phyloP scores from a whole-genome alignment of 768 basidiomycete genomes.

The Sporobolomyces pararoseus region DNA sequence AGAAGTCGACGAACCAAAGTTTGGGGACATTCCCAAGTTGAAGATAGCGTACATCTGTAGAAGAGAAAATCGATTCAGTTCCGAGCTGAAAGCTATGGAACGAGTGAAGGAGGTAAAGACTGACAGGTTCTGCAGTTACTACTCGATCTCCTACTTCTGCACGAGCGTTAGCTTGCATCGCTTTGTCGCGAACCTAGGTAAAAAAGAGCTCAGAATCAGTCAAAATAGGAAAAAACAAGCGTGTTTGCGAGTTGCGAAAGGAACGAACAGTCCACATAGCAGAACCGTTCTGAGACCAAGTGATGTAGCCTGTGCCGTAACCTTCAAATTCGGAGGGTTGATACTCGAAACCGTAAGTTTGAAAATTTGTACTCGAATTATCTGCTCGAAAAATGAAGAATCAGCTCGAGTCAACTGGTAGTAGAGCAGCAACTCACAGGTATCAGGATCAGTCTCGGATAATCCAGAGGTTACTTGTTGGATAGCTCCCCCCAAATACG shows the following conservation, averaged over 20 bases:
- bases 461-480: constrained; percentile 64
- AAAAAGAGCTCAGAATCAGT: background rate
- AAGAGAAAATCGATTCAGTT: background rate
- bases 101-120: background rate
- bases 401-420: background rate
- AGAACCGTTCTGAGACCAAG: constrained; percentile 68
- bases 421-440: constrained; percentile 41
- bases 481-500: constrained; percentile 57
- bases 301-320: constrained; percentile 65
- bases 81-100: too few relatives aligned
- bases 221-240: background rate
- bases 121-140: constrained; percentile 72
- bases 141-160: constrained; percentile 63
- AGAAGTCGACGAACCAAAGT: constrained; percentile 10
- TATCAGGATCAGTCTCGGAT: constrained; percentile 56
- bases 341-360: constrained; percentile 47
- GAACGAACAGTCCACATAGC: constrained; percentile 73
- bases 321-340: constrained; percentile 52
- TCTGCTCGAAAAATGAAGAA: background rate
- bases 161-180: constrained; percentile 63
- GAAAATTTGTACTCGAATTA: constrained; percentile 50
- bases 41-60: constrained; percentile 31
- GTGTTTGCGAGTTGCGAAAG: too few relatives aligned
- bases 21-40: constrained; percentile 38
- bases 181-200: constrained; percentile 55